Conservation (phyloP, 768 basidiomycete species). For the Mycena maculata region DNA sequence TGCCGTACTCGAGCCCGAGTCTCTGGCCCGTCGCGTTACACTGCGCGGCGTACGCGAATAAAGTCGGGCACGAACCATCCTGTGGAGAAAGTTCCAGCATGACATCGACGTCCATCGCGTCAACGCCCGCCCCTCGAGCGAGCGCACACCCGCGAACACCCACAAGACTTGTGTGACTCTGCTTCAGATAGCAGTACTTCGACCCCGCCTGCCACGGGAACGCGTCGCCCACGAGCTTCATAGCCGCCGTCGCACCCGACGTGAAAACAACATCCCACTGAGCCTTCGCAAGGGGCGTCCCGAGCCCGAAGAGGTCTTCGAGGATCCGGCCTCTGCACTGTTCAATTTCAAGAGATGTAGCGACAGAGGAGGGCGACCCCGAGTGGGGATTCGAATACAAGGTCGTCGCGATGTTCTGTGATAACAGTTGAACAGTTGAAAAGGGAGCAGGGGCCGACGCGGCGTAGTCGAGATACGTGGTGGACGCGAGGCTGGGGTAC, state of each 20-base stretch:
- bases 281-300: slow-evolving; percentile 47
- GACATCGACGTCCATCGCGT: slow-evolving; percentile 57
- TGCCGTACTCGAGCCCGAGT: slow-evolving; percentile 25
- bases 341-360: slow-evolving; percentile 32
- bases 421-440: slow-evolving; percentile 23
- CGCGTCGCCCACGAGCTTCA: slow-evolving; percentile 68
- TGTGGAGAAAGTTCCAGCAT: slow-evolving; percentile 54
- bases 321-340: slow-evolving; percentile 29
- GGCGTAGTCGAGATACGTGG: slow-evolving; percentile 35
- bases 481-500: slow-evolving; percentile 25
- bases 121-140: slow-evolving; percentile 51
- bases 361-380: slow-evolving; percentile 28
- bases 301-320: slow-evolving; percentile 31
- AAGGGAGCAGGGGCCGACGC: slow-evolving; percentile 27
- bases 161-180: slow-evolving; percentile 69
- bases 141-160: slow-evolving; percentile 63
- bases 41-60: slow-evolving; percentile 33
- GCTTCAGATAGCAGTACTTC: slow-evolving; percentile 59
- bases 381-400: slow-evolving; percentile 36
- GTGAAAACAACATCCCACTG: slow-evolving; percentile 70
- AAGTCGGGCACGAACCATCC: slow-evolving; percentile 39
- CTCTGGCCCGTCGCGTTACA: slow-evolving; percentile 36
- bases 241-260: slow-evolving; percentile 63
- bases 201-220: slow-evolving; percentile 57
- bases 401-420: slow-evolving; percentile 18